phyloP scores from a whole-genome alignment of 2,329 filamentous ascomycete genomes.

The Colletotrichum salicis region DNA sequence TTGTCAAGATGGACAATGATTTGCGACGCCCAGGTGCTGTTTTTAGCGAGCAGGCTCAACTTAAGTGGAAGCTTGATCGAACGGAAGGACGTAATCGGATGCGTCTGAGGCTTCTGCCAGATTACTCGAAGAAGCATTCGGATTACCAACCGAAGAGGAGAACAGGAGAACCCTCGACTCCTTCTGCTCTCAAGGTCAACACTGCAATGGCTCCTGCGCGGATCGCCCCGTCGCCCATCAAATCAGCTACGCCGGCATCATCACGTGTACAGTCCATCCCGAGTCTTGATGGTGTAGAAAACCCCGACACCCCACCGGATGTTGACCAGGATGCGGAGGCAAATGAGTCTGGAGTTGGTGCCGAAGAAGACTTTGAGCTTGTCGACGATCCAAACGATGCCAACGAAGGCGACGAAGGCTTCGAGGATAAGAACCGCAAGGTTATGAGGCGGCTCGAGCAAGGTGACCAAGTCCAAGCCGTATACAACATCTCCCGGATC shows the following conservation, averaged over 20 bases:
- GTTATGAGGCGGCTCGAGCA: slow-evolving; percentile 94
- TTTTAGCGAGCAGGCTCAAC: slow-evolving; percentile 71
- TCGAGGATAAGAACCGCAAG: slow-evolving; percentile 98
- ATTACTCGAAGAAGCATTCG: slow-evolving; percentile 74
- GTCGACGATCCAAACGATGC: slow-evolving; percentile 92
- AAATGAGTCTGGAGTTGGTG: slow-evolving; percentile 47
- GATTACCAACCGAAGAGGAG: slow-evolving; percentile 88
- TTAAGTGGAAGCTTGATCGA: slow-evolving; percentile 92
- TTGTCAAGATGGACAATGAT: slow-evolving; percentile 82
- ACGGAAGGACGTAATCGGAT: slow-evolving; percentile 97
- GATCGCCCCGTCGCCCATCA: slow-evolving; percentile 35
- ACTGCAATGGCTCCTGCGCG: slow-evolving; percentile 31
- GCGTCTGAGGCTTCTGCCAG: slow-evolving; percentile 86
- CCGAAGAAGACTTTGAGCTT: slow-evolving; percentile 95
- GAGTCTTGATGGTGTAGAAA: slow-evolving; percentile 29
- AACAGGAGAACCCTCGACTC: slow-evolving; percentile 31
- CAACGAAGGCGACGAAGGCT: slow-evolving; percentile 77
- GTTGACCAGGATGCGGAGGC: slow-evolving; percentile 41
- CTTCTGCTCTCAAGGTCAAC: slow-evolving; percentile 36
- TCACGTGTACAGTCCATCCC: slow-evolving; percentile 38
- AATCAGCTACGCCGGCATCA: slow-evolving; percentile 39
- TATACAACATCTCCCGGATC: slow-evolving; percentile 95
- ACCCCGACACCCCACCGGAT: slow-evolving; percentile 36
- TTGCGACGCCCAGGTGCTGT: slow-evolving; percentile 83
- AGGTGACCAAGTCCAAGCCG: slow-evolving; percentile 90